Conservation (phyloP, 2,329 filamentous ascomycete species). For the Colletotrichum horii region DNA sequence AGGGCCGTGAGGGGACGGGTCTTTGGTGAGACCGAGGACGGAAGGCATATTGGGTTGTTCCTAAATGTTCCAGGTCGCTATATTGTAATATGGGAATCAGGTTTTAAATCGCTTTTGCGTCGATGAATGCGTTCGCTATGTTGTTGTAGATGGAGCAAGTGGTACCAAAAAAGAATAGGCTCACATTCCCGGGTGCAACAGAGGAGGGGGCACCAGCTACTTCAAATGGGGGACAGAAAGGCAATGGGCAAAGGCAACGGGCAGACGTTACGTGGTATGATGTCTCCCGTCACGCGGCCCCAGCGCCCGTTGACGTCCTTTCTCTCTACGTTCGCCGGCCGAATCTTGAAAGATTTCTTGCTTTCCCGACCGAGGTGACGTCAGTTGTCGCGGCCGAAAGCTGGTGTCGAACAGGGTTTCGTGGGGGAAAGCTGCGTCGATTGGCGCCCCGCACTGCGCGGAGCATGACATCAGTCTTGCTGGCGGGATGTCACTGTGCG, state of each 20-base stretch:
- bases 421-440: neutral
- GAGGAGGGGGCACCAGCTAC: neutral
- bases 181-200: neutral
- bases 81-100: neutral
- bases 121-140: neutral
- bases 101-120: neutral
- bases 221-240: neutral
- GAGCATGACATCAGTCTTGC: constrained; percentile 16
- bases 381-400: neutral
- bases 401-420: constrained; percentile 4
- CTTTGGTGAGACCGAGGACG: constrained; percentile 36
- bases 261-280: constrained; percentile 6
- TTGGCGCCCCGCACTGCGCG: constrained; percentile 9
- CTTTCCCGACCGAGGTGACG: constrained; percentile 12
- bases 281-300: constrained; percentile 18
- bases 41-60: constrained; percentile 30
- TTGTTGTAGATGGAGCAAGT: neutral
- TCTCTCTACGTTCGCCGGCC: neutral
- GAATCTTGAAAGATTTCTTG: constrained; percentile 13
- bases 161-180: neutral
- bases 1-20: constrained; percentile 24
- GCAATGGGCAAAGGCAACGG: neutral
- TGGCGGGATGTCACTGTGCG: constrained; percentile 11
- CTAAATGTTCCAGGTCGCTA: neutral
- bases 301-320: constrained; percentile 17